Percentiles rank a stretch among this genome's conserved stretches.
Evolutionary conservation across 2,329 filamentous ascomycete species (phyloP).

Genomic region (Fusarium fujikuroi): DNA sequence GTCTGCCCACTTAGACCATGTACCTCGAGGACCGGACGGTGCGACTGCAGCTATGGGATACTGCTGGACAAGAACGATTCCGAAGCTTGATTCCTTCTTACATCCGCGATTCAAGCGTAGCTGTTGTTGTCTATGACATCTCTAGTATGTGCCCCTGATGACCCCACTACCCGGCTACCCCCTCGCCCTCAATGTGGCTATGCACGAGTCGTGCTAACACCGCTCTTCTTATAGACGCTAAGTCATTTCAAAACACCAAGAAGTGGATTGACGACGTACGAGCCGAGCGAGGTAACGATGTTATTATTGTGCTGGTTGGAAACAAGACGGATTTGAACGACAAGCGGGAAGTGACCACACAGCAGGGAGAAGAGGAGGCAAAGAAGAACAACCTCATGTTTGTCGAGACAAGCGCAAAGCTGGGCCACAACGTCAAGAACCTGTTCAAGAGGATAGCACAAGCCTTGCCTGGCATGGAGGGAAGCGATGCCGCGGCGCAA

Average conservation of each 20-base stretch:
- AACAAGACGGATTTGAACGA: conserved; percentile 99
- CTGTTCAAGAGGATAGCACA: conserved; percentile 98
- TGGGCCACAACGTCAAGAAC: conserved; percentile 97
- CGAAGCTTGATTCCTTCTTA: conserved; percentile 97
- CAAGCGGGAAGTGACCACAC: conserved; percentile 95
- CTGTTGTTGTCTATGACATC: conserved; percentile 98
- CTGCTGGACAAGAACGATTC: conserved; percentile 96
- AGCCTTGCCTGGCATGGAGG: conserved; percentile 97
- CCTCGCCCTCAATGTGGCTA: conserved; percentile 20
- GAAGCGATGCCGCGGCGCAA: conserved; percentile 80
- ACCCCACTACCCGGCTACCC: conserved; percentile 33
- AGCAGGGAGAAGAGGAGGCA: conserved; percentile 96
- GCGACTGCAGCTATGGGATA: conserved; percentile 97
- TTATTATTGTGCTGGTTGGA: conserved; percentile 97
- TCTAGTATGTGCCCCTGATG: conserved; percentile 68
- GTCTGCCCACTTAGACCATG: conserved; percentile 74
- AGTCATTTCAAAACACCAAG: conserved; percentile 97
- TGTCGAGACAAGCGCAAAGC: conserved; percentile 97
- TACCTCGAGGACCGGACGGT: conserved; percentile 99
- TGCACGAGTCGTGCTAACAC: conserved; percentile 35
- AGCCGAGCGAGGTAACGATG: conserved; percentile 95
- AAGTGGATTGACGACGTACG: conserved; percentile 99
- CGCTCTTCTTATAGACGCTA: conserved; percentile 70
- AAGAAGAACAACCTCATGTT: conserved; percentile 99
- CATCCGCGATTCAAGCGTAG: conserved; percentile 97